phyloP scores from a whole-genome alignment of 179 eudicot species.

The Beta macrorhiza region DNA sequence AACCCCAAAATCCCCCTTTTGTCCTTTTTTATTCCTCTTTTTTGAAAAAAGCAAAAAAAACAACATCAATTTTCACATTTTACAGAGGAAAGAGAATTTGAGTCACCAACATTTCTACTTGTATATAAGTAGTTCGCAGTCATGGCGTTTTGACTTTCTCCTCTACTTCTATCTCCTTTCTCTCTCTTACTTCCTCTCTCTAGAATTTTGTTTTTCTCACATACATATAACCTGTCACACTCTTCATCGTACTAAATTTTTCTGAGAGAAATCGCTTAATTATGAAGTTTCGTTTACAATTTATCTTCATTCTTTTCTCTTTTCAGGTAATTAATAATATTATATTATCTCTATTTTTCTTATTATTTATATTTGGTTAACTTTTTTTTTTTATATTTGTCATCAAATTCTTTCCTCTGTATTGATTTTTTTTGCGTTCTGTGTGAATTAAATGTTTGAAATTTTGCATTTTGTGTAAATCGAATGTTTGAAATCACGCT shows the following conservation, averaged over 20 bases:
- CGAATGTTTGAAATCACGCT: background rate
- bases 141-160: constrained; percentile 16
- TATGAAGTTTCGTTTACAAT: constrained; percentile 26
- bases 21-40: background rate
- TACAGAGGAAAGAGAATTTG: background rate
- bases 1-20: background rate
- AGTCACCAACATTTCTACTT: no score
- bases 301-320: constrained; percentile 20
- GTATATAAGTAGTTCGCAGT: background rate
- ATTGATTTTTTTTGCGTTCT: background rate
- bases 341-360: no score
- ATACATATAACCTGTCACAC: background rate
- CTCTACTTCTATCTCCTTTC: background rate
- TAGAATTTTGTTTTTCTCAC: no score
- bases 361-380: background rate
- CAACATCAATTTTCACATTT: background rate
- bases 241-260: background rate
- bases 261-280: background rate
- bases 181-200: background rate
- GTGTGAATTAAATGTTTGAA: no score
- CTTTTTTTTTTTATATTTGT: background rate
- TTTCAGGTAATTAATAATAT: constrained; percentile 27
- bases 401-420: background rate
- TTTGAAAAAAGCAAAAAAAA: background rate
- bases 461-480: background rate